Percentiles rank a stretch among this genome's conserved stretches.
These are phyloP conservation scores for Rhodotorula sp. DNA, from an alignment of 1,284 basidiomycete species.

Conservation along the genomic window DNA sequence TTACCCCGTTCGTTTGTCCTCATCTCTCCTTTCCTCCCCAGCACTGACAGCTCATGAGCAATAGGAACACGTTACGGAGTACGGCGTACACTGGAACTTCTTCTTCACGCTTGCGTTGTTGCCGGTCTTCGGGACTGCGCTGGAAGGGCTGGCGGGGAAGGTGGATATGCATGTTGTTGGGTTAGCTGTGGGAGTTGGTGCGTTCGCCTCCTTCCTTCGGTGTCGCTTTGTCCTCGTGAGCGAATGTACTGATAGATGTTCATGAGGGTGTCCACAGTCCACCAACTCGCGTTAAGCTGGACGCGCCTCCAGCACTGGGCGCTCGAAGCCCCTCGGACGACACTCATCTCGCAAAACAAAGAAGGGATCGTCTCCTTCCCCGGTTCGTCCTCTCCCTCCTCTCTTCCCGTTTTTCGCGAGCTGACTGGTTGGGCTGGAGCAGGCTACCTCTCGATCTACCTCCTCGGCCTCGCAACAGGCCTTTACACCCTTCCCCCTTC, in stretches of 20 bases:
- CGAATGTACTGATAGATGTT: too few relatives aligned
- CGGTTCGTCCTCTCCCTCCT: conserved; percentile 54
- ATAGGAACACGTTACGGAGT: conserved; percentile 93
- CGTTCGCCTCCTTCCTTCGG: conserved; percentile 32
- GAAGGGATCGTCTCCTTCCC: conserved; percentile 81
- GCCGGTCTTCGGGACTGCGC: conserved; percentile 68
- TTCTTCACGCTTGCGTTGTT: conserved; percentile 87
- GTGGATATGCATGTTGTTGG: conserved; percentile 66
- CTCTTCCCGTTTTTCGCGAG: background rate
- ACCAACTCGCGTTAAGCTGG: conserved; percentile 64
- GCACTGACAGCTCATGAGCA: fast-evolving
- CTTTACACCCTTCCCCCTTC: conserved; percentile 65
- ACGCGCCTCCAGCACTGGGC: conserved; percentile 63
- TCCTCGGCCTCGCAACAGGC: conserved; percentile 79
- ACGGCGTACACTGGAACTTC: conserved; percentile 98
- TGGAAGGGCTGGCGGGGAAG: conserved; percentile 59
- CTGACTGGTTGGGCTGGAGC: background rate
- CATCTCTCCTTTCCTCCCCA: background rate
- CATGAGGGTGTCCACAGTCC: conserved; percentile 55
- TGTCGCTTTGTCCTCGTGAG: too few relatives aligned
- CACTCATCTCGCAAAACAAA: conserved; percentile 78
- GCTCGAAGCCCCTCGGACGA: conserved; percentile 61
- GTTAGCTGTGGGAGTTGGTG: conserved; percentile 63
- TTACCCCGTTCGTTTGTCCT: conserved; percentile 68
- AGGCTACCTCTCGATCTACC: conserved; percentile 89